Percentiles rank a stretch among this genome's conserved stretches.
phyloP scores from a whole-genome alignment of 2,329 filamentous ascomycete species.

The Phaeoacremonium minimum region DNA sequence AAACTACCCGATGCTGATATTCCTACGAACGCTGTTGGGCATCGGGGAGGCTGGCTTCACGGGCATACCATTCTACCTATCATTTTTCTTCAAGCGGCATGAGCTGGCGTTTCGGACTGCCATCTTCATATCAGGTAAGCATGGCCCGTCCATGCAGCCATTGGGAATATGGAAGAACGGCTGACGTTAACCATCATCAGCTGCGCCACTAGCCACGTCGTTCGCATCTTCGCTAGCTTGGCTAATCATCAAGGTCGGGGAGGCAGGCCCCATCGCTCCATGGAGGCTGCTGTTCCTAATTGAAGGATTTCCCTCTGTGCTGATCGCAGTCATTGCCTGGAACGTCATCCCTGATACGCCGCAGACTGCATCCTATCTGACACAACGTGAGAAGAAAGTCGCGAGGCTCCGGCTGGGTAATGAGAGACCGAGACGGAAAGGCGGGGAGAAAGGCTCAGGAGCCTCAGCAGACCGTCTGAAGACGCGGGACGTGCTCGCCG shows the following conservation, averaged over 20 bases:
- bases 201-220: slow-evolving; percentile 74
- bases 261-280: slow-evolving; percentile 64
- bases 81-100: slow-evolving; percentile 58
- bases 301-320: slow-evolving; percentile 78
- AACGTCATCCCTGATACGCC: slow-evolving; percentile 73
- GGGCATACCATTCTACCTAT: slow-evolving; percentile 60
- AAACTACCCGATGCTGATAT: slow-evolving; percentile 57
- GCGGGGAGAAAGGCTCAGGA: neutral
- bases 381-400: slow-evolving; percentile 60
- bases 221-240: slow-evolving; percentile 79
- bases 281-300: slow-evolving; percentile 84
- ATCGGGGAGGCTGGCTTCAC: slow-evolving; percentile 63
- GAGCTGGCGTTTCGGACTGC: slow-evolving; percentile 85
- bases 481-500: slow-evolving; percentile 51
- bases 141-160: neutral
- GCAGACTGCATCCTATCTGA: slow-evolving; percentile 59
- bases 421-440: neutral
- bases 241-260: slow-evolving; percentile 67
- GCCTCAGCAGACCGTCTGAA: slow-evolving; percentile 35
- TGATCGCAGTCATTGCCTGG: slow-evolving; percentile 73
- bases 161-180: neutral
- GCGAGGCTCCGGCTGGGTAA: slow-evolving; percentile 60
- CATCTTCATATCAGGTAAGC: slow-evolving; percentile 71
- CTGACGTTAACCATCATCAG: slow-evolving; percentile 58
- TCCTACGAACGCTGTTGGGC: slow-evolving; percentile 52